Conservation (phyloP, 2,329 filamentous ascomycete species). For the Fusarium mundagurra region DNA sequence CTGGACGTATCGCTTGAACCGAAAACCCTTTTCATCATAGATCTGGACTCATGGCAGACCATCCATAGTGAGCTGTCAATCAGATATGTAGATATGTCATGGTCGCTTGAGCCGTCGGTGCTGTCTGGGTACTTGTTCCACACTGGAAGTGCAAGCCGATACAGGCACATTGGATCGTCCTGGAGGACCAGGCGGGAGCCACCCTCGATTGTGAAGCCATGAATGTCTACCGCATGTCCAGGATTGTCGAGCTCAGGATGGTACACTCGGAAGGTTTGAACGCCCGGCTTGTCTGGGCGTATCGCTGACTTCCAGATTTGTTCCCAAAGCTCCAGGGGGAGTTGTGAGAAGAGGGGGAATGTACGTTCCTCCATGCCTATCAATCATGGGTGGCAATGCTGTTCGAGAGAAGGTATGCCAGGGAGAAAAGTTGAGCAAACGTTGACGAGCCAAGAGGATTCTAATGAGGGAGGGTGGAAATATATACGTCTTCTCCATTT, state of each 20-base stretch:
- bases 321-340: background rate
- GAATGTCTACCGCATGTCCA: background rate
- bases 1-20: too few species aligned
- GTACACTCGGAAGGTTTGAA: background rate
- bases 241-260: accelerated
- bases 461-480: too few species aligned
- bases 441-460: accelerated
- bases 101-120: background rate
- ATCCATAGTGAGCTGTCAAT: background rate
- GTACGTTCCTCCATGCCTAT: background rate
- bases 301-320: accelerated
- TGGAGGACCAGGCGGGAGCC: background rate
- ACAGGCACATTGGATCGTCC: too few species aligned
- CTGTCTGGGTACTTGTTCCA: background rate
- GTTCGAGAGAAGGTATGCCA: background rate
- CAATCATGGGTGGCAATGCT: background rate
- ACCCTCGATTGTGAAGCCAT: background rate
- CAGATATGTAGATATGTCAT: background rate
- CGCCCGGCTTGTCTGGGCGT: background rate
- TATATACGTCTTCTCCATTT: background rate
- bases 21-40: background rate
- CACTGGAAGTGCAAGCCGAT: background rate
- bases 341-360: background rate
- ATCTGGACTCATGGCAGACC: background rate
- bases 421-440: too few species aligned